These are phyloP conservation scores for Umbellularia californica DNA, from an alignment of 164 flowering plant species.

Conservation along the genomic window DNA sequence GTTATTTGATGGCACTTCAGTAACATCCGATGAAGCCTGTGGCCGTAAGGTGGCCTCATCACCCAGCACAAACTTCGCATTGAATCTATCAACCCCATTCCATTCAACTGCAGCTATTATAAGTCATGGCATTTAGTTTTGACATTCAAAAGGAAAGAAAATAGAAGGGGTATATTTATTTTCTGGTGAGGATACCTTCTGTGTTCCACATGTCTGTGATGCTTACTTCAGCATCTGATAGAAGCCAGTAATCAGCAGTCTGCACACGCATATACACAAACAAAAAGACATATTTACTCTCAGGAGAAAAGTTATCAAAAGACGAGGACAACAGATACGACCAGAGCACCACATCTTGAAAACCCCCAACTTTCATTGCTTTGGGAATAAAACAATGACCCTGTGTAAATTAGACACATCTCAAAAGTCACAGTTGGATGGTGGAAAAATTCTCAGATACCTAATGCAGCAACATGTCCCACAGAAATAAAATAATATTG, in stretches of 20 bases:
- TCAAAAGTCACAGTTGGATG: too few species aligned
- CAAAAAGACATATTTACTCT: too few species aligned
- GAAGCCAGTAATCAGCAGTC: constrained; percentile 81
- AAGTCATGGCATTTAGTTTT: constrained; percentile 5
- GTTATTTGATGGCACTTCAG: background rate
- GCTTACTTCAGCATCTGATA: constrained; percentile 59
- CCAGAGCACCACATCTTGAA: too few species aligned
- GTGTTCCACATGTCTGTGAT: constrained; percentile 70
- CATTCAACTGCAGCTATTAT: constrained; percentile 9
- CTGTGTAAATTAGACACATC: too few species aligned
- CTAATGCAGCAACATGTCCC: too few species aligned
- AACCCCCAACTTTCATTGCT: too few species aligned
- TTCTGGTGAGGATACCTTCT: constrained; percentile 43
- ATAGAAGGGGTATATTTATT: too few species aligned
- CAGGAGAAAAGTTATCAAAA: too few species aligned
- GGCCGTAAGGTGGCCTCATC: constrained; percentile 9
- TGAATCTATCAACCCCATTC: constrained; percentile 3
- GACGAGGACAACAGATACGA: too few species aligned
- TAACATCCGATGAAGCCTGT: constrained; percentile 6
- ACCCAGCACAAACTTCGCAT: constrained; percentile 4
- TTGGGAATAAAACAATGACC: too few species aligned
- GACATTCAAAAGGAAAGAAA: background rate
- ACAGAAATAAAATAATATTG: too few species aligned
- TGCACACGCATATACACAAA: constrained; percentile 18
- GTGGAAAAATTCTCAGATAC: too few species aligned